These are phyloP conservation scores for Rutstroemia sp. DNA, from an alignment of 2,329 filamentous ascomycete species.

Conservation along the genomic window DNA sequence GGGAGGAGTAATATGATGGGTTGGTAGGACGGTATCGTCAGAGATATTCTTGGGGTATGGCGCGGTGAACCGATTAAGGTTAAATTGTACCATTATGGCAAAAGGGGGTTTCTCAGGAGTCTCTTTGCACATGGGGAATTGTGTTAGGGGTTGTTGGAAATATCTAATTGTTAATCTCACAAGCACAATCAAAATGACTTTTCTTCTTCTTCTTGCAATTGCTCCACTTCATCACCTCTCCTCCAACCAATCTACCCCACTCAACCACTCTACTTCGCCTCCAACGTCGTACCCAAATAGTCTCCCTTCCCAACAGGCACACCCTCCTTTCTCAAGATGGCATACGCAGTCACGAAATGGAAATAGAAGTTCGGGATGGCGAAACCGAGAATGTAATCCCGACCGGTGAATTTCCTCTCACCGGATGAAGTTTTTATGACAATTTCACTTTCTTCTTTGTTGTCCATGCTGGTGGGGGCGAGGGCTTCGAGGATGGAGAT, in stretches of 20 bases:
- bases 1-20: not conserved
- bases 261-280: too few species aligned
- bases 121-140: too few species aligned
- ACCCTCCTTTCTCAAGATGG: constrained; percentile 44
- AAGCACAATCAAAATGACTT: too few species aligned
- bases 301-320: constrained; percentile 55
- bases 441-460: constrained; percentile 35
- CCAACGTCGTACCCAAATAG: constrained; percentile 33
- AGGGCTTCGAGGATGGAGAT: constrained; percentile 39
- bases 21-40: not conserved
- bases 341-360: constrained; percentile 52
- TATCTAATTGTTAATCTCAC: too few species aligned
- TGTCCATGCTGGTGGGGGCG: constrained; percentile 36
- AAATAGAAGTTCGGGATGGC: constrained; percentile 57
- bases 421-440: constrained; percentile 28
- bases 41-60: too few species aligned
- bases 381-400: constrained; percentile 41
- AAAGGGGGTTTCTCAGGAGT: too few species aligned
- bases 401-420: constrained; percentile 34
- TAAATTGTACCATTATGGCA: too few species aligned
- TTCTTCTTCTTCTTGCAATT: too few species aligned
- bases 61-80: too few species aligned
- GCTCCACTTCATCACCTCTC: too few species aligned
- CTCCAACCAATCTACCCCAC: too few species aligned
- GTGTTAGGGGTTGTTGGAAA: too few species aligned